phyloP scores from a whole-genome alignment of 257 asterid species.

The Perilla frutescens region DNA sequence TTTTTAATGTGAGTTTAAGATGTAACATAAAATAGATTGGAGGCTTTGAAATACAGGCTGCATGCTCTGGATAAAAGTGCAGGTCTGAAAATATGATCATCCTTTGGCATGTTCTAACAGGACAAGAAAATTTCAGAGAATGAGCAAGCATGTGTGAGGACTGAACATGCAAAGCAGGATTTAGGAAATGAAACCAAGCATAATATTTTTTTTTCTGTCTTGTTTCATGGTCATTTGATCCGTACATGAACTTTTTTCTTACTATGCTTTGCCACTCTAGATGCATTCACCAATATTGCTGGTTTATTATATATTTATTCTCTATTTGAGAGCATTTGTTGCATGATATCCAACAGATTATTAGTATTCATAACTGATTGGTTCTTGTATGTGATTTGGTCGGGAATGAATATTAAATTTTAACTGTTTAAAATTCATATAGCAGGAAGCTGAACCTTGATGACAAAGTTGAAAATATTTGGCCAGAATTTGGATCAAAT shows the following conservation, averaged over 20 bases:
- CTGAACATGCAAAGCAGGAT: constrained; percentile 4
- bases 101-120: background rate
- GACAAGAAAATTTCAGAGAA: background rate
- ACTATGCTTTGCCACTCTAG: constrained; percentile 16
- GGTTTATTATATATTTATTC: background rate
- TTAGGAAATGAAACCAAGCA: constrained; percentile 15
- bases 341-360: constrained; percentile 4
- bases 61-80: constrained; percentile 8
- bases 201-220: background rate
- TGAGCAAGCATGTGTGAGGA: constrained; percentile 8
- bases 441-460: constrained; percentile 84
- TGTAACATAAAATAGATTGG: background rate
- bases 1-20: background rate
- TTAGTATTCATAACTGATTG: constrained; percentile 9
- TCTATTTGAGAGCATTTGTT: background rate
- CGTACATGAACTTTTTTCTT: background rate
- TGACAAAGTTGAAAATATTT: constrained; percentile 68
- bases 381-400: constrained; percentile 20
- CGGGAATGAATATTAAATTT: constrained; percentile 20
- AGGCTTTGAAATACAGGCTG: constrained; percentile 1
- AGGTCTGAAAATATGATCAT: background rate
- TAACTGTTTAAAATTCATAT: constrained; percentile 37
- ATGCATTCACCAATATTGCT: constrained; percentile 2
- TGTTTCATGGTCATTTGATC: constrained; percentile 6
- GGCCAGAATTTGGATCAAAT: constrained; percentile 86